Evolutionary conservation across 2,329 filamentous ascomycete species (phyloP).

Genomic region (Xylaria sp.): DNA sequence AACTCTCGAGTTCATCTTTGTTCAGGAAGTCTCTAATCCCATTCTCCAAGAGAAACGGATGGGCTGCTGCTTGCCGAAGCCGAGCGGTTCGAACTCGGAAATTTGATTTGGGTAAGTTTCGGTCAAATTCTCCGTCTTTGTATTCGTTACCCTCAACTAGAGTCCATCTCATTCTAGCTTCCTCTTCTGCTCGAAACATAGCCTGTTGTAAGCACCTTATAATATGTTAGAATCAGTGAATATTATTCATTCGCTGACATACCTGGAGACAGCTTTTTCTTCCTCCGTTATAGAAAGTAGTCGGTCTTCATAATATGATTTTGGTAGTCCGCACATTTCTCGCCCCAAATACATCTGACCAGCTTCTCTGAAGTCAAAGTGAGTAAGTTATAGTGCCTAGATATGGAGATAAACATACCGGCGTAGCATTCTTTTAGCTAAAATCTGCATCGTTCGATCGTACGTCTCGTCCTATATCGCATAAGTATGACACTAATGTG

Average conservation of each 20-base stretch:
- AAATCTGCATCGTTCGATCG: conserved; percentile 24
- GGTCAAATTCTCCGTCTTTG: background rate
- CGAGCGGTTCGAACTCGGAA: background rate
- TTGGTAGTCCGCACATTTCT: conserved; percentile 30
- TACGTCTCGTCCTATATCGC: background rate
- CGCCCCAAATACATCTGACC: conserved; percentile 29
- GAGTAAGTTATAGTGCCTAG: background rate
- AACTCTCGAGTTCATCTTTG: background rate
- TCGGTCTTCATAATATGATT: conserved; percentile 6
- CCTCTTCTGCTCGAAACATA: background rate
- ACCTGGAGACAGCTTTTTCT: conserved; percentile 27
- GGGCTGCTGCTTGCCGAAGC: conserved; percentile 35
- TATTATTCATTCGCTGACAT: background rate
- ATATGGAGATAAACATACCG: conserved; percentile 26
- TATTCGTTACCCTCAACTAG: background rate
- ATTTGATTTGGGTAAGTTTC: background rate
- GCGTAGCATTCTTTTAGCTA: conserved; percentile 30
- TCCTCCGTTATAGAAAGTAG: conserved; percentile 14
- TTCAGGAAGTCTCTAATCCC: conserved; percentile 8
- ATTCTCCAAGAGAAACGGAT: conserved; percentile 26
- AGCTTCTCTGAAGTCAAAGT: conserved; percentile 13
- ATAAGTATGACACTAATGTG: background rate
- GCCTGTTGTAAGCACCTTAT: conserved; percentile 15
- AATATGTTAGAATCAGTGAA: background rate
- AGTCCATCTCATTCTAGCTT: background rate